Base-by-base conservation (phyloP, 1,284 basidiomycete genomes). In the Microbotryum intermedium region DNA sequence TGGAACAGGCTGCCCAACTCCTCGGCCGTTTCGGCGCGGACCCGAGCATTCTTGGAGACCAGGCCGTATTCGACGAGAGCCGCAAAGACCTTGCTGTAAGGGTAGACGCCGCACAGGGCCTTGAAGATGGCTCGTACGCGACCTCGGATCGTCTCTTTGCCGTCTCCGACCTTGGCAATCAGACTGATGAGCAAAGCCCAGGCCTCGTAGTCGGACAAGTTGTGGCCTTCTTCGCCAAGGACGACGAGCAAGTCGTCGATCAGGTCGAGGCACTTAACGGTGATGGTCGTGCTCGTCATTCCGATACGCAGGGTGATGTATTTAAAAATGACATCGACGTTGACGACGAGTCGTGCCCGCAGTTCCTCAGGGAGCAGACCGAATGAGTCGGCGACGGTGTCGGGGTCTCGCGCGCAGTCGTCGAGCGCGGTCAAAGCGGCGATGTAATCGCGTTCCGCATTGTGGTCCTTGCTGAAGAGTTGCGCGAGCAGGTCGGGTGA, bases 401-500 rank as follows among this genome's bases (percentile, higher is more conserved):
- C 42, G 81, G 79, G 63, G 72, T 69, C 61, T 77, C 76, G 61
- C 80, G 76, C 77, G 72, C 91, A 85, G 30, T 93, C 86, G 64
- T 84, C 80, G 49, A 94, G 79, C 54, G 80, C 79, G 1, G 81
- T 79, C 55, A 98, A 77, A 0, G 87, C 95, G 26, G 81, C 79
- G 60, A 97, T 82, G 70, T 88, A 87, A 73, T 98, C 95, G 71
- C 92, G 93, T 68, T 98, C 87, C 2, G 92, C 90, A 67, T 88
- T 89, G 74, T 98, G 94, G 72, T 97, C 94, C 67, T 88, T 90
- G 72, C 92, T 95, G 78, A 98, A 99, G 49, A 98, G 79, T 43
- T 84, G 82, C 6, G 81, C 76, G n/a, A 87, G 74, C 4, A 97
- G 76, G 7, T 90, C 87, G 60, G 85, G 84, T 13, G 87, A 86